Evolutionary conservation across 2,329 filamentous ascomycete genomes (phyloP), one percentile per base, ranked within the genome.

Genomic region (Orbilia oligospora): DNA sequence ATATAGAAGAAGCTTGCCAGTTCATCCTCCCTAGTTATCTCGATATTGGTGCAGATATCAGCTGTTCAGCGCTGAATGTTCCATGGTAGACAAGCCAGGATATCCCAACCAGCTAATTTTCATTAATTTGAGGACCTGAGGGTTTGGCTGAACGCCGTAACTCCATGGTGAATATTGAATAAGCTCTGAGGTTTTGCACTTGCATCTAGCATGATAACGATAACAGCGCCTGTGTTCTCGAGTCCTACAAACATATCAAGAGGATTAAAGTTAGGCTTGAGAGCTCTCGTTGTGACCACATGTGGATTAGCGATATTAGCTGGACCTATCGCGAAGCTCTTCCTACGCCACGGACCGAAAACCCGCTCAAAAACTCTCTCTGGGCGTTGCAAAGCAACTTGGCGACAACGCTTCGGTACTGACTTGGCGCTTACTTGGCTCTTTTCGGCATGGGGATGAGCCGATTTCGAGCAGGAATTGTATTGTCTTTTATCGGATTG

Each of bases 351-450:
- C 36, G 27, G 65, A 44, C 49, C 49, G 68, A 20, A 71, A 71
- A 71, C 51, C 46, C 56, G 68, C 68, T 71, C 68, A 71, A 71
- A 71, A 33, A 71, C n/a, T 20, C 68, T 71, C 68, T 53, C 68
- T 71, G 12, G 68, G 68, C 68, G 30, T 44, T 63, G 46, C 20
- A 30, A 16, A 33, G 16, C 30, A 44, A 53, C 68, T 71, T 71
- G 68, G 68, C 68, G 46, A 55, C 41, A 48, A 33, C 38, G 18
- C 22, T 48, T 55, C 48, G 48, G 44, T 27, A 27, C n/a, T 10
- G 48, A 44, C 65, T 69, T 69, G 49, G 65, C 65, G 14, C 10
- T 12, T 12, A 5, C 65, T 69, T 69, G 65, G 65, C 65, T 24
- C n/a, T 55, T 55, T 9, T 18, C n/a, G 18, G 44, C 27, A 41